Evolutionary conservation across 495 filamentous ascomycete genomes (phyloP).

Genomic region (Saxispiralis lemnorum): DNA sequence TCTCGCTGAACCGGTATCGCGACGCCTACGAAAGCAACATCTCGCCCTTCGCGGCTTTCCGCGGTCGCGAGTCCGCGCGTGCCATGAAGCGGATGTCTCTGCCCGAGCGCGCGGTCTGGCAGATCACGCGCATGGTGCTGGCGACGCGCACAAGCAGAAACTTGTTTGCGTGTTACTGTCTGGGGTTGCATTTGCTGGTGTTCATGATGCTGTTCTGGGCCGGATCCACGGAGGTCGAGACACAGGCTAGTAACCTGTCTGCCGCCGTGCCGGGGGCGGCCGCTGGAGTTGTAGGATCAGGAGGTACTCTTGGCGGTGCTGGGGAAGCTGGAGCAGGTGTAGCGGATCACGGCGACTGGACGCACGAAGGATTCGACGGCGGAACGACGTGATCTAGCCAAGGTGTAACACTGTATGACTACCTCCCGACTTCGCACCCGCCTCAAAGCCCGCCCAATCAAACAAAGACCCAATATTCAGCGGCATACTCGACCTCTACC

Average conservation of each 20-base stretch:
- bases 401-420: too few relatives aligned
- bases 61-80: conserved; percentile 73
- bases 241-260: conserved; percentile 32
- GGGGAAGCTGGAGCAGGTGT: conserved; percentile 15
- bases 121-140: conserved; percentile 74
- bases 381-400: background rate
- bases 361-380: conserved; percentile 12
- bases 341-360: conserved; percentile 7
- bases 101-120: conserved; percentile 77
- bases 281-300: conserved; percentile 19
- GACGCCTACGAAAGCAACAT: conserved; percentile 89
- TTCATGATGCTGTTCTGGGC: conserved; percentile 75
- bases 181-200: conserved; percentile 71
- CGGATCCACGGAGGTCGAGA: conserved; percentile 32
- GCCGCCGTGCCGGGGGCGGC: conserved; percentile 28
- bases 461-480: conserved; percentile 42
- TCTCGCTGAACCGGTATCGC: conserved; percentile 71
- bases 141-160: conserved; percentile 82
- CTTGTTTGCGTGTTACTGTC: conserved; percentile 85
- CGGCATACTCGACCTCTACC: conserved; percentile 65
- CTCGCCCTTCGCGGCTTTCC: conserved; percentile 86
- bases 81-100: conserved; percentile 92
- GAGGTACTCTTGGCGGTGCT: conserved; percentile 27
- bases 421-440: too few relatives aligned
- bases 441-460: background rate